Evolutionary conservation across 139 green algal species (phyloP).

Genomic region (Asterochloris sp.): DNA sequence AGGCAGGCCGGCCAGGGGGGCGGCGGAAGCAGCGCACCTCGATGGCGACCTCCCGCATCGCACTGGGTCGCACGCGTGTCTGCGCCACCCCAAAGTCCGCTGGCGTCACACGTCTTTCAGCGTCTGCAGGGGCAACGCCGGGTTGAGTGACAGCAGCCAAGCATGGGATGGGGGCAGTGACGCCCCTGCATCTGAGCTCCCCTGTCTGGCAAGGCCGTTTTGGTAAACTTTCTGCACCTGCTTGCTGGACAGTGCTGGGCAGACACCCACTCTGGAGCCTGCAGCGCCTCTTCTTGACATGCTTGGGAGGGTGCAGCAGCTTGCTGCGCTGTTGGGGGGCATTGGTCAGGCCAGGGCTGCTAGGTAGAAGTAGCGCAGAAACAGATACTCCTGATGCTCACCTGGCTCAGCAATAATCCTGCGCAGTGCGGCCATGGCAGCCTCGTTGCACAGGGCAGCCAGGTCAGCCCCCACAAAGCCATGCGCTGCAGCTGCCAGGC

Average conservation of each 20-base stretch:
- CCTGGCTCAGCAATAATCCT: constrained; percentile 14
- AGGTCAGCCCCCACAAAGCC: constrained; percentile 78
- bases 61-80: constrained; percentile 40
- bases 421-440: constrained; percentile 60
- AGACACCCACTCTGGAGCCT: neutral
- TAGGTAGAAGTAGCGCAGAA: neutral
- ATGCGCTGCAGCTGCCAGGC: constrained; percentile 44
- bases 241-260: no score
- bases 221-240: no score
- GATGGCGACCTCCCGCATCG: constrained; percentile 31
- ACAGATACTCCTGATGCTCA: neutral
- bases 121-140: no score
- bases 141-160: no score
- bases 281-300: neutral
- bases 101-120: constrained; percentile 15
- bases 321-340: neutral
- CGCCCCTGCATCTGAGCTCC: no score
- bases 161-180: no score
- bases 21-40: neutral
- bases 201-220: no score
- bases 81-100: constrained; percentile 51
- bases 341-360: neutral
- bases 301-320: neutral
- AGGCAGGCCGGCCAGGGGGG: neutral
- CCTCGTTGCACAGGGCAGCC: constrained; percentile 52